phyloP scores from a whole-genome alignment of 352 stramenopile species.

The Pythium dissotocum region DNA sequence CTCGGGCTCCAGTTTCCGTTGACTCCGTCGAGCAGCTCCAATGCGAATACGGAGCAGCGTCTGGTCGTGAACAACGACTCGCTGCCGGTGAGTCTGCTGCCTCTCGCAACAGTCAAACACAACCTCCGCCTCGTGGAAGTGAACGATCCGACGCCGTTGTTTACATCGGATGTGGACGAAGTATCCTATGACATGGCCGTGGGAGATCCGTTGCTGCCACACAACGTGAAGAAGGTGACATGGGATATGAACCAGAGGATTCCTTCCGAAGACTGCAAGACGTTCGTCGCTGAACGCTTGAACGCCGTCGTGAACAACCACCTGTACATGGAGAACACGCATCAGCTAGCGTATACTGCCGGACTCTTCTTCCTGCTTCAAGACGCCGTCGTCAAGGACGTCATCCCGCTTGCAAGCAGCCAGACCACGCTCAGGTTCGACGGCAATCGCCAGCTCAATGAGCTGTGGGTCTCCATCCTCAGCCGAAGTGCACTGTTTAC shows the following conservation, averaged over 20 bases:
- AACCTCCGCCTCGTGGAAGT: background rate
- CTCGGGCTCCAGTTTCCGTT: background rate
- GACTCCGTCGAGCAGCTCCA: background rate
- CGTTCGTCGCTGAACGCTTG: background rate
- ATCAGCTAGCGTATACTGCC: slow-evolving; percentile 17
- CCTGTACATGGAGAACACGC: slow-evolving; percentile 17
- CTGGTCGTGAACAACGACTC: background rate
- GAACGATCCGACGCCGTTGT: background rate
- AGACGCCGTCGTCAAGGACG: slow-evolving; percentile 6
- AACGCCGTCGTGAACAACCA: slow-evolving; percentile 13
- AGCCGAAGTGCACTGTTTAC: slow-evolving; percentile 14
- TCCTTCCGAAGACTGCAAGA: background rate
- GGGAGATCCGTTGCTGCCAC: slow-evolving; percentile 9
- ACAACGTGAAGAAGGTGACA: background rate
- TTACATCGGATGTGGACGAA: background rate
- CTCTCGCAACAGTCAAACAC: background rate
- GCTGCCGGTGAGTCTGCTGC: background rate
- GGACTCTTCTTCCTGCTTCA: slow-evolving; percentile 11
- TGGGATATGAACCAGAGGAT: background rate
- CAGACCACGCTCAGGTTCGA: slow-evolving; percentile 13
- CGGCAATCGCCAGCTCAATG: slow-evolving; percentile 10
- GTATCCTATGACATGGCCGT: background rate
- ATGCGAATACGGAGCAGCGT: background rate
- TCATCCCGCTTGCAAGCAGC: background rate
- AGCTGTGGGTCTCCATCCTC: slow-evolving; percentile 6